Evolutionary conservation across 306 rosid genomes (phyloP), one percentile per base, ranked within the genome.

Genomic region (Benincasa hispida): DNA sequence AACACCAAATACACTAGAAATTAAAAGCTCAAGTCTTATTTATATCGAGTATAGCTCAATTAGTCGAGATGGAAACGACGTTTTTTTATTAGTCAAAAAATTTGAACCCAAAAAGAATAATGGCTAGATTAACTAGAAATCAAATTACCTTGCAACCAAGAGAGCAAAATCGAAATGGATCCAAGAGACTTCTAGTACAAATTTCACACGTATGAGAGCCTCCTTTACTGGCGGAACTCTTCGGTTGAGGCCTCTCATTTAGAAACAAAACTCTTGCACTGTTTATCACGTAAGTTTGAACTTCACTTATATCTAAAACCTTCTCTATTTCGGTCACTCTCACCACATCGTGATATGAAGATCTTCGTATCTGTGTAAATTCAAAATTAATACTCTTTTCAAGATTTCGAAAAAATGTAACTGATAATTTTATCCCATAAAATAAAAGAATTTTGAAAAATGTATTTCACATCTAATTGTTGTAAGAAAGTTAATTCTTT

Each of bases 81-180:
- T 4, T 45, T 10, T 45, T 45, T 1, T 1, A 42, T 12, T 1
- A 0, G 10, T 6, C 0, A 15, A 32, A n/a, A 17, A 62, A 6
- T 32, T 15, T 0, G 24, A 63, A 9, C 10, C 2, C 5, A 5
- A 42, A 41, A 21, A 2, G 13, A 45, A 50, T 45, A 45, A 45
- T 11, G 50, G 0, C 11, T 45, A 45, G 50, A 37, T 32, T 32
- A 39, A 10, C 2, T 39, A 39, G 42, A 39, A 39, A 39, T 6
- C 8, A 6, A 39, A 41, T 45, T 45, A 45, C 78, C 78, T 75
- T 75, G 34, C 78, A 75, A 11, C 78, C 78, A n/a, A 75, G 78
- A 6, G 78, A 75, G 13, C 78, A 75, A 27, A 75, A 75, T n/a
- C 78, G 78, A 75, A 75, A 35, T 8, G 78, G 78, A 57, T 75